Percentiles rank a stretch among this genome's conserved stretches.
Conservation (phyloP, 768 basidiomycete genomes). For the Russula ochroleuca region DNA sequence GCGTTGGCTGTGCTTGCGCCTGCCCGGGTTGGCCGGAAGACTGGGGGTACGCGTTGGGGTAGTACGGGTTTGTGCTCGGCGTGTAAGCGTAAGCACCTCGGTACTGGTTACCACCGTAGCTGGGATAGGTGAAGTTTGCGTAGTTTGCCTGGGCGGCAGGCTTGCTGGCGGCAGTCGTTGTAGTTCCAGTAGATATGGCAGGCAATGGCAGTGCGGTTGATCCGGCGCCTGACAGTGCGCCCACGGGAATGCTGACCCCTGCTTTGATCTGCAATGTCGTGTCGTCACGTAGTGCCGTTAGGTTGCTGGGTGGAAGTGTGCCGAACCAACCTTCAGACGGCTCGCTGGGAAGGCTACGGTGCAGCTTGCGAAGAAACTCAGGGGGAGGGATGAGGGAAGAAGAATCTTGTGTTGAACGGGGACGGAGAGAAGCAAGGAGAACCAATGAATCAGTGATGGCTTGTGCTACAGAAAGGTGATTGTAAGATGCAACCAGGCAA, state of each 20-base stretch:
- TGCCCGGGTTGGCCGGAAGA: conserved; percentile 30
- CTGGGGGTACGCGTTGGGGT: conserved; percentile 32
- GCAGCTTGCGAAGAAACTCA: conserved; percentile 62
- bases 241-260: conserved; percentile 25
- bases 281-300: conserved; percentile 68
- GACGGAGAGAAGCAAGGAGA: conserved; percentile 65
- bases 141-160: conserved; percentile 31
- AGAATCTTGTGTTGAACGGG: conserved; percentile 47
- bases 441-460: conserved; percentile 67
- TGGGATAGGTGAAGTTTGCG: conserved; percentile 31
- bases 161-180: conserved; percentile 34
- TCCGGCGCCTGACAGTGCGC: conserved; percentile 19
- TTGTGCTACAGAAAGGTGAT: conserved; percentile 48
- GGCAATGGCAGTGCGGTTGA: conserved; percentile 21
- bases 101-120: conserved; percentile 33
- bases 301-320: conserved; percentile 54
- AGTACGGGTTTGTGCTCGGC: conserved; percentile 35
- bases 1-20: conserved; percentile 27
- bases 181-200: conserved; percentile 30
- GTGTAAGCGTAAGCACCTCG: conserved; percentile 41
- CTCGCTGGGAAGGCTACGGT: conserved; percentile 59
- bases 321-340: conserved; percentile 70
- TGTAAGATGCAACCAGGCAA: not conserved
- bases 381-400: conserved; percentile 58
- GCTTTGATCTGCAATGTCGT: conserved; percentile 62